Base-by-base conservation (phyloP, 371 early-diverging fungal species). In the Mucor velutinosus region DNA sequence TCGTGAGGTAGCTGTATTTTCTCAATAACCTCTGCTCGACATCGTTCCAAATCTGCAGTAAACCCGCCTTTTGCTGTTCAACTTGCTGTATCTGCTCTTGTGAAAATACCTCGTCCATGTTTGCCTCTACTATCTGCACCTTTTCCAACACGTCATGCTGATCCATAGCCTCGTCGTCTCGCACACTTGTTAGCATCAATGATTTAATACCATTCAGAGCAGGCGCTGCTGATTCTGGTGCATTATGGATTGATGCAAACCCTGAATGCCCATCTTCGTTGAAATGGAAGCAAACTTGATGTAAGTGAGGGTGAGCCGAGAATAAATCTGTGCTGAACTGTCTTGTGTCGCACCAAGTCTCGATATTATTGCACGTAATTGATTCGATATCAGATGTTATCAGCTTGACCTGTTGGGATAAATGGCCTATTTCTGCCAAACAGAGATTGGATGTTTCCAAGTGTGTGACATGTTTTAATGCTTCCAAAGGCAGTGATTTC, bases 341-440 rank as follows among this genome's bases (percentile, higher is more conserved):
- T 21, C 53, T 56, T 25, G 62, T 65, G 47, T 68, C 68, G 39
- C 73, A 72, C 73, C 73, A 72, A 30, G 73, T 72, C 17, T 72
- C 73, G 17, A 72, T 72, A 39, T 69, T 27, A 4, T 25, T 58
- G 25, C 73, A 72, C 7, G 29, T 23, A 5, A 72, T 30, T 1
- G 32, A 57, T 12, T 30, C n/a, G 0, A 68, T 51, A 37, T 56
- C 7, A 41, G 62, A 33, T 45, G 37, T n/a, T 7, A 21, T 41
- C 33, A 30, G 29, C 23, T 29, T 21, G 19, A 69, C 12, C 29
- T 73, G 65, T 8, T 47, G 66, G 0, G 63, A 69, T 3, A 73
- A 15, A 33, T 65, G 59, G 1, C 57, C 65, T n/a, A 69, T 73
- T 30, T 73, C 69, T 15, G 73, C 69, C 21, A 73, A 41, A 47